Evolutionary conservation across 352 stramenopile genomes (phyloP).

Genomic region (Globisporangium nodosum): DNA sequence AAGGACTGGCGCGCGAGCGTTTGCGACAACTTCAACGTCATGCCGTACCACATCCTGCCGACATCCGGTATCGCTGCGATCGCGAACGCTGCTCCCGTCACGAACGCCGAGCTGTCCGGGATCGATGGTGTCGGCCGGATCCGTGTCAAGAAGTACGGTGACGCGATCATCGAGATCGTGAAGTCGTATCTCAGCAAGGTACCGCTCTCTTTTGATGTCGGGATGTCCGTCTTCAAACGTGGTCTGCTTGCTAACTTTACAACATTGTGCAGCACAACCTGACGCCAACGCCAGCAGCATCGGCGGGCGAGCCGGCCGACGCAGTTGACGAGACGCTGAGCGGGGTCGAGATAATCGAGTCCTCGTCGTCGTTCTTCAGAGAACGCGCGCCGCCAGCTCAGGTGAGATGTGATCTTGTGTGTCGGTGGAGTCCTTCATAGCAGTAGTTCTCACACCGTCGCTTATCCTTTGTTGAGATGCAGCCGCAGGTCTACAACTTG

Average conservation of each 20-base stretch:
- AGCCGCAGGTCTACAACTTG: slow-evolving; percentile 11
- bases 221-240: no score
- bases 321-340: slow-evolving; percentile 24
- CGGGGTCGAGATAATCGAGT: slow-evolving; percentile 18
- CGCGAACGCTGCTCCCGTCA: slow-evolving; percentile 68
- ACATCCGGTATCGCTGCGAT: slow-evolving; percentile 78
- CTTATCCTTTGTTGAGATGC: neutral
- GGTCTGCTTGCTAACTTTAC: no score
- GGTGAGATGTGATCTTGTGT: neutral
- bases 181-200: slow-evolving; percentile 77
- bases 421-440: neutral
- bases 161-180: slow-evolving; percentile 81
- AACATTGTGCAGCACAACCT: slow-evolving; percentile 46
- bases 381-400: slow-evolving; percentile 14
- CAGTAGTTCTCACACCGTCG: neutral
- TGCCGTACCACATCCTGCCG: slow-evolving; percentile 86
- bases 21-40: slow-evolving; percentile 81
- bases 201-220: neutral
- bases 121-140: slow-evolving; percentile 81
- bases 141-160: slow-evolving; percentile 83
- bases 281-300: slow-evolving; percentile 30
- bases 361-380: slow-evolving; percentile 47
- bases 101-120: slow-evolving; percentile 67
- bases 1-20: slow-evolving; percentile 86
- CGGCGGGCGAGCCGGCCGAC: slow-evolving; percentile 9